Evolutionary conservation across 2,329 filamentous ascomycete species (phyloP).

Genomic region (Emergomyces pasteurianus): DNA sequence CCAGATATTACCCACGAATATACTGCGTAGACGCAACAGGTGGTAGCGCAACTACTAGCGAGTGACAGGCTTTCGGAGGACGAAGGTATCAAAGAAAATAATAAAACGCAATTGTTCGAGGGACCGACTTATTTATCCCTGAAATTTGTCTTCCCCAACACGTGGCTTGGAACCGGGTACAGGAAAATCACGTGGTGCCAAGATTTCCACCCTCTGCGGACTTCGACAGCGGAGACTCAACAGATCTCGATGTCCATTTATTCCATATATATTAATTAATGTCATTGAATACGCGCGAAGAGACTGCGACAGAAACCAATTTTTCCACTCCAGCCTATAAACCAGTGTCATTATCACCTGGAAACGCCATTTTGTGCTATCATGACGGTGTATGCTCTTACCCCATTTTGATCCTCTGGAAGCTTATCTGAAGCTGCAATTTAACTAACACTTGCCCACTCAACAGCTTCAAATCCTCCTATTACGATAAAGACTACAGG

Average conservation of each 20-base stretch:
- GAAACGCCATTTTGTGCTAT: neutral
- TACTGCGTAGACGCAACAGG: neutral
- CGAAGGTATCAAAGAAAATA: neutral
- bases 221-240: neutral
- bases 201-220: neutral
- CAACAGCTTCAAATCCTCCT: constrained; percentile 57
- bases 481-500: constrained; percentile 81
- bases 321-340: neutral
- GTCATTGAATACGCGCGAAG: neutral
- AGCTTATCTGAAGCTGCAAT: constrained; percentile 1
- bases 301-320: neutral
- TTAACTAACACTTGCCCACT: neutral
- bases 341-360: neutral
- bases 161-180: too few relatives aligned
- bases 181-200: neutral
- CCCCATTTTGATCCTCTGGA: neutral
- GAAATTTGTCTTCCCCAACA: too few relatives aligned
- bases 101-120: neutral
- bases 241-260: neutral
- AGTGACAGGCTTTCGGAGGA: neutral
- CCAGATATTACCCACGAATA: neutral
- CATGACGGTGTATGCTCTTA: neutral
- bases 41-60: neutral
- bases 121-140: too few relatives aligned
- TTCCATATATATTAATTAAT: too few relatives aligned